A percentile compares a stretch with the other conserved stretches of the same genome.
Conservation (phyloP, 2,329 filamentous ascomycete species). For the Calcarisporium arbuscula region DNA sequence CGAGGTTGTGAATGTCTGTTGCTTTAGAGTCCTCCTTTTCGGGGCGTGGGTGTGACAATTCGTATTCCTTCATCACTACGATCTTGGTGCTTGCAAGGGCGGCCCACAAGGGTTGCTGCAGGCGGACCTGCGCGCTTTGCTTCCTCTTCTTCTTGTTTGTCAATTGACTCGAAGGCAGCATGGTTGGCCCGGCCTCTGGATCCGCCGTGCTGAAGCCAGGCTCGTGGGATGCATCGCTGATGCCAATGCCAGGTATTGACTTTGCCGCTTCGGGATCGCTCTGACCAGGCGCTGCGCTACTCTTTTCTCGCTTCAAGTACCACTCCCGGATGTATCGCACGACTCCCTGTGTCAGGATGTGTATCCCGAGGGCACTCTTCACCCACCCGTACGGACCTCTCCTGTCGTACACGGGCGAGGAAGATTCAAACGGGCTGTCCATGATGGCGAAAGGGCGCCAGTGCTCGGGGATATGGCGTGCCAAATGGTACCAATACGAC, state of each 20-base stretch:
- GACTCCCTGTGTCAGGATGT: slow-evolving; percentile 68
- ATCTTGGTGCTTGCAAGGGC: slow-evolving; percentile 94
- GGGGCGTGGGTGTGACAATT: slow-evolving; percentile 69
- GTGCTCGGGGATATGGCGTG: slow-evolving; percentile 39
- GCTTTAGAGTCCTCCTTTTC: slow-evolving; percentile 69
- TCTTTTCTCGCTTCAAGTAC: slow-evolving; percentile 56
- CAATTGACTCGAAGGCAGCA: slow-evolving; percentile 36
- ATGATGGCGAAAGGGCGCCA: slow-evolving; percentile 39
- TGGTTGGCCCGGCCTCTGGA: slow-evolving; percentile 38
- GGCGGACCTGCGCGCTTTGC: slow-evolving; percentile 84
- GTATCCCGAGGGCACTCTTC: slow-evolving; percentile 63
- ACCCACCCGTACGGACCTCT: slow-evolving; percentile 59
- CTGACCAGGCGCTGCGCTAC: slow-evolving; percentile 40
- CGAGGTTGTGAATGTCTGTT: slow-evolving; percentile 70
- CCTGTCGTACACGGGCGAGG: slow-evolving; percentile 43
- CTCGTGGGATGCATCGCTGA: slow-evolving; percentile 13
- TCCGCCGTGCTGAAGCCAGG: slow-evolving; percentile 46
- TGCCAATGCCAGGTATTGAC: too few species aligned
- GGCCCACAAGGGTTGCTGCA: slow-evolving; percentile 89
- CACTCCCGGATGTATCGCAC: slow-evolving; percentile 65
- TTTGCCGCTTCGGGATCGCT: slow-evolving; percentile 61
- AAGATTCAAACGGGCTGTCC: slow-evolving; percentile 40
- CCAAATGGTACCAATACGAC: slow-evolving; percentile 40
- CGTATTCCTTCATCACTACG: slow-evolving; percentile 86
- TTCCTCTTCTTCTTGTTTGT: slow-evolving; percentile 79